Percentiles rank a stretch among this genome's conserved stretches.
Conservation (phyloP, 2,329 filamentous ascomycete genomes). For the Claviceps monticola region DNA sequence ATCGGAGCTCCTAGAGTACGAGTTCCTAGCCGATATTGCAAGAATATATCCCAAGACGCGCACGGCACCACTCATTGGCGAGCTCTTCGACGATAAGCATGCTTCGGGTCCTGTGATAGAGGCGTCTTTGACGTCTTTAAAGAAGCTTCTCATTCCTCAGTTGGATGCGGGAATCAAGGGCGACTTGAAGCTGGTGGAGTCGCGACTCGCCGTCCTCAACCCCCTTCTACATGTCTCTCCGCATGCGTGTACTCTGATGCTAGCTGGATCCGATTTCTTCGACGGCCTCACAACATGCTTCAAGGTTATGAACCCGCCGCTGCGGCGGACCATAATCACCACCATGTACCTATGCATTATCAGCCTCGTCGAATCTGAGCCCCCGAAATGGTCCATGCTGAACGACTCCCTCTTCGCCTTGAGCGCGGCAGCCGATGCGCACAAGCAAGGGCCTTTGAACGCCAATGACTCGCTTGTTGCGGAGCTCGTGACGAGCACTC, state of each 20-base stretch:
- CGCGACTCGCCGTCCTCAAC: conserved; percentile 43
- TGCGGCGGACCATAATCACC: conserved; percentile 56
- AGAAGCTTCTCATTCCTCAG: conserved; percentile 45
- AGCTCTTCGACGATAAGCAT: conserved; percentile 36
- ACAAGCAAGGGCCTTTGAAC: conserved; percentile 40
- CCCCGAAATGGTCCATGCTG: conserved; percentile 59
- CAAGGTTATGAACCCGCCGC: conserved; percentile 44
- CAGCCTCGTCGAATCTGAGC: conserved; percentile 51
- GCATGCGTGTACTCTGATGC: conserved; percentile 45
- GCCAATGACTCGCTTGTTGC: conserved; percentile 62
- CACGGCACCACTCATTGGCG: conserved; percentile 33
- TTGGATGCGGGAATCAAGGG: conserved; percentile 48
- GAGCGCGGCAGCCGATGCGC: conserved; percentile 55
- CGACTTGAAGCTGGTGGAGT: conserved; percentile 40
- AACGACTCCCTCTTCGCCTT: conserved; percentile 75
- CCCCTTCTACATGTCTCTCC: conserved; percentile 49
- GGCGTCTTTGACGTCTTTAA: conserved; percentile 41
- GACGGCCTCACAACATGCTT: conserved; percentile 60
- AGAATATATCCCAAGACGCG: conserved; percentile 52
- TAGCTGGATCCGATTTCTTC: conserved; percentile 77
- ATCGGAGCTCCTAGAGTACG: conserved; percentile 45
- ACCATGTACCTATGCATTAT: conserved; percentile 63
- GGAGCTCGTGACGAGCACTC: conserved; percentile 69
- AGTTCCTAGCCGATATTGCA: conserved; percentile 54
- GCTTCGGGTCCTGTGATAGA: conserved; percentile 30